Base-by-base conservation (phyloP, 345 rosid genomes). In the Isatis tinctoria region DNA sequence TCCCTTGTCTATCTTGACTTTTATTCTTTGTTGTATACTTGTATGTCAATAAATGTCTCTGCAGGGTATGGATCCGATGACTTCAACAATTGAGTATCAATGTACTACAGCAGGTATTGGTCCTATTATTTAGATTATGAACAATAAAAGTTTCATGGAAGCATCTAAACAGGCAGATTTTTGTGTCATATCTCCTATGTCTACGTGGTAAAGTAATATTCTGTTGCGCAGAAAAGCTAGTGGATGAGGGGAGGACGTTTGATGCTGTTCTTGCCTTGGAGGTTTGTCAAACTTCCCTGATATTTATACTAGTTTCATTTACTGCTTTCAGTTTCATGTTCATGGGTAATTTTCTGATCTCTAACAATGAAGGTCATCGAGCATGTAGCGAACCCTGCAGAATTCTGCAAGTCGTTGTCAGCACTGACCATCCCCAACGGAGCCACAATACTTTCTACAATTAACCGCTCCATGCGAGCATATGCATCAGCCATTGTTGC, bases 371-470 rank as follows among this genome's bases (percentile, higher is more conserved):
- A 89, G 98, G 96, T 95, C 67, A 87, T 95, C 58, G 99, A 95
- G 90, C 99, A 92, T 16, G 98, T 95, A 64, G 97, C 97, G 5
- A 73, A 92, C 73, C 94, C 98, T 57, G 86, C 89, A 68, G 96
- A 90, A 69, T 95, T 95, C 83, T 92, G 97, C 87, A 86, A 86
- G 81, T 92, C 99, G 8, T 78, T 92, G 74, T 78, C 96, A 24
- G 88, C 90, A 20, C 65, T 95, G 81, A 86, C 87, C 11, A 33
- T 47, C 53, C 80, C 87, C 13, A 84, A 82, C 24, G 99, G 98
- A 60, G 99, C 97, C 49, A 81, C 86, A 10, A 64, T 95, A 67
- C 65, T 92, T 68, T 92, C 99, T 45, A 95, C 99, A 7, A 73
- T 92, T 44, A 92, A 95, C 72, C 97, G 97, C 14, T 79, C 96